Percentiles rank a stretch among this genome's conserved stretches.
These are phyloP conservation scores for Metschnikowia sp. DNA, from an alignment of 805 yeast genomes.

Conservation along the genomic window DNA sequence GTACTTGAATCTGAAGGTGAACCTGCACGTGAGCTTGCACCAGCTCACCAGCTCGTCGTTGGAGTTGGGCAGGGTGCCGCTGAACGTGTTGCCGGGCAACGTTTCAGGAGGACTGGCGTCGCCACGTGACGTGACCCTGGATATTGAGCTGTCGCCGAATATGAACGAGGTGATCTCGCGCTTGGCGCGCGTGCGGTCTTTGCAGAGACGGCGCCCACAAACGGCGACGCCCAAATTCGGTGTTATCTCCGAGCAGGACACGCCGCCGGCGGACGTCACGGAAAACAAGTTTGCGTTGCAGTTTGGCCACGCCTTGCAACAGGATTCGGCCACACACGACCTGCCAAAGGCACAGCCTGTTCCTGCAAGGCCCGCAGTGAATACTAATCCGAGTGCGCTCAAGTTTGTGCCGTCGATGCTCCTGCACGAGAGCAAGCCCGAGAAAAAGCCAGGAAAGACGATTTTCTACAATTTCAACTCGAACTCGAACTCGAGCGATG, in stretches of 20 bases:
- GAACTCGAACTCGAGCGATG: slow-evolving; percentile 13
- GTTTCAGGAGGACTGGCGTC: slow-evolving; percentile 13
- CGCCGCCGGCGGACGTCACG: slow-evolving; percentile 16
- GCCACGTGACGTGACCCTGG: slow-evolving; percentile 14
- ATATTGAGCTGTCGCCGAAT: slow-evolving; percentile 11
- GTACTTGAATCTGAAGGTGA: slow-evolving; percentile 36
- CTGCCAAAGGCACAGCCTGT: background rate
- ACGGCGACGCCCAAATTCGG: slow-evolving; percentile 17
- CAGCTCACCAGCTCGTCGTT: slow-evolving; percentile 21
- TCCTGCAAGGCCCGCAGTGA: slow-evolving; percentile 2
- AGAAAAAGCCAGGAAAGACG: slow-evolving; percentile 15
- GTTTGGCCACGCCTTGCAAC: slow-evolving; percentile 8
- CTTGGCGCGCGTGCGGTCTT: slow-evolving; percentile 17
- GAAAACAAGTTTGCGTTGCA: slow-evolving; percentile 20
- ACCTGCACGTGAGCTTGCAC: slow-evolving; percentile 36
- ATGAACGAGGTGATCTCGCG: slow-evolving; percentile 17
- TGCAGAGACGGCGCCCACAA: slow-evolving; percentile 17
- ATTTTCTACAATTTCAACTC: slow-evolving; percentile 32
- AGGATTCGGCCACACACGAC: background rate
- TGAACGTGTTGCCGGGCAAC: slow-evolving; percentile 4
- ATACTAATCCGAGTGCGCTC: slow-evolving; percentile 24
- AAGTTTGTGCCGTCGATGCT: slow-evolving; percentile 30
- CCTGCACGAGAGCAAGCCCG: slow-evolving; percentile 7
- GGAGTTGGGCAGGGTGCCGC: slow-evolving; percentile 17
- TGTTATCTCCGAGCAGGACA: slow-evolving; percentile 14